These are phyloP conservation scores for Articulospora tetracladia DNA, from an alignment of 495 filamentous ascomycete genomes.

Conservation along the genomic window DNA sequence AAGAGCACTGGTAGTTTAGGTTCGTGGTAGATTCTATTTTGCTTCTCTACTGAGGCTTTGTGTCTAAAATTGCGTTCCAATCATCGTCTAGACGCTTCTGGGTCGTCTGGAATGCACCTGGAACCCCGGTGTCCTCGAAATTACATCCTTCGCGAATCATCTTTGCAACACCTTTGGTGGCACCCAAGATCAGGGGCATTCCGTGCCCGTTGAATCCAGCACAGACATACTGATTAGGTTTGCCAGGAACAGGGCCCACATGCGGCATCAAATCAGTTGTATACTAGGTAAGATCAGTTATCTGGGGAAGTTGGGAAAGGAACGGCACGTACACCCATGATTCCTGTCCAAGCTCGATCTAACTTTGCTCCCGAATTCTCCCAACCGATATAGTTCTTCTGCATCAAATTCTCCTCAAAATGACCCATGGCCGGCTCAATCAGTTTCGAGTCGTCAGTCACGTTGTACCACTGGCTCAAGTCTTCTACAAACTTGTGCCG, in stretches of 20 bases:
- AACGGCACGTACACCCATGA: constrained; percentile 41
- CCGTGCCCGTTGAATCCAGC: constrained; percentile 53
- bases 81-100: constrained; percentile 12
- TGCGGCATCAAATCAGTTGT: constrained; percentile 21
- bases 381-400: constrained; percentile 47
- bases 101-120: constrained; percentile 36
- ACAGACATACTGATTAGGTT: constrained; percentile 38
- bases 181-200: constrained; percentile 43
- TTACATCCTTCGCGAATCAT: constrained; percentile 34
- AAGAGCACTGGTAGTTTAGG: too few relatives aligned
- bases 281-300: constrained; percentile 17
- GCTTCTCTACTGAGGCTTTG: not conserved
- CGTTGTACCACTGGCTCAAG: constrained; percentile 42
- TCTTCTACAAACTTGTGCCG: constrained; percentile 32
- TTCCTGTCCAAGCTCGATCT: constrained; percentile 55
- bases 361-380: constrained; percentile 53
- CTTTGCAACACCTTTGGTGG: constrained; percentile 38
- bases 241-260: constrained; percentile 34
- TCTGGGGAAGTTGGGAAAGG: not conserved
- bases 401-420: constrained; percentile 42
- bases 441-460: constrained; percentile 51
- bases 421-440: constrained; percentile 48
- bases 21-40: too few relatives aligned
- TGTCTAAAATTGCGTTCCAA: not conserved
- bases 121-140: constrained; percentile 38